Base-by-base conservation (phyloP, 225 moss, liverwort and hornwort genomes). In the Ulota crispa region DNA sequence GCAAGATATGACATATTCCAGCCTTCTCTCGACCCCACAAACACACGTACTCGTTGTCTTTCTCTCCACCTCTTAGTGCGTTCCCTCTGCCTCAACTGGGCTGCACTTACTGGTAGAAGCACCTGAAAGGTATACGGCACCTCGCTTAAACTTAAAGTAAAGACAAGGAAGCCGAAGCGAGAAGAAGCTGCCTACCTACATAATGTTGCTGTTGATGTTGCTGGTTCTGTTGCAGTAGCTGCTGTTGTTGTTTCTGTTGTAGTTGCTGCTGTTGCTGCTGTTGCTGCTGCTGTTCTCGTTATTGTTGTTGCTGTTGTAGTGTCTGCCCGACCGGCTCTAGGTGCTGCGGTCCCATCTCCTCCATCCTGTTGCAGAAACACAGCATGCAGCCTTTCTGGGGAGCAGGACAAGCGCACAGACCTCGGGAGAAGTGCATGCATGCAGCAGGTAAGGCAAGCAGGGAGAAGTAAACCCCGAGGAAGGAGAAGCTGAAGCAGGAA, bases 361-460 rank as follows among this genome's bases (percentile, higher is more conserved):
- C 87, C 87, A 81, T 84, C 84, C 81, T 68, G 81, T 32, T 62
- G 72, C 76, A 78, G 80, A 64, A 71, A 39, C 71, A 32, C 75
- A 42, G 67, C 73, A 42, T 61, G 63, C 66, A 74, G 84, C 77
- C 83, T 80, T 80, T 75, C 83, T 55, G 77, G 75, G 73, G 54
- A 78, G 69, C 50, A 80, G 63, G 52, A 8, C 66, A 78, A 69
- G 80, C 71, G 67, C 72, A 24, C 56, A 60, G 82, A 31, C 80
- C 61, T 42, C 81, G 87, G 81, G 77, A 68, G 28, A 19, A 4
- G 87, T 73, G 86, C 74, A 50, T 50, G 50, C 50, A 50, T 73
- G 86, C 74, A 64, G 77, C 68, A 28, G 64, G 77, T 57, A 64
- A 64, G 64, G 77, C 68, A 23, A 70, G 77, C 64, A 80, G 72